Evolutionary conservation across 73 alveolate genomes (phyloP), one percentile per base, ranked within the genome.

Genomic region (Paramecium sonneborni): DNA sequence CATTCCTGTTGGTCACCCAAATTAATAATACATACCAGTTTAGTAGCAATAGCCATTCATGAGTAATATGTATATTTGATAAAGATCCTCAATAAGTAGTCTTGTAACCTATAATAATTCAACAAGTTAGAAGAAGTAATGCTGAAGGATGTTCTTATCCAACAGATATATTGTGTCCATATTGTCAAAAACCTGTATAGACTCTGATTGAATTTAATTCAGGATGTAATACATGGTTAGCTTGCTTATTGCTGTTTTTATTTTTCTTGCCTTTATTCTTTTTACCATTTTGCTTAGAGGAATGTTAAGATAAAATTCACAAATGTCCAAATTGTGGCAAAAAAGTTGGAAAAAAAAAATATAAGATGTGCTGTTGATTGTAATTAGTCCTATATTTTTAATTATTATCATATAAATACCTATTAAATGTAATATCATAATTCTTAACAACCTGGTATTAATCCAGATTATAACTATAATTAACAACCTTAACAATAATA

Each of bases 111-210:
- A n/a, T 62, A 26, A 26, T 62, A 23, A 62, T 62, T 14, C 23
- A 26, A 30, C 20, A 26, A 62, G 62, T 74, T 4, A 39, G 87
- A 74, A 52, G 68, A 18, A n/a, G 68, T 0, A 74, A 34, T 37
- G 90, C 90, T 24, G 90, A 79, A 37, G 90, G 90, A 6, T 46
- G 74, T 79, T 30, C 76, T 18, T 79, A 14, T 44, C 90, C 90
- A 6, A 34, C 72, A 24, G 44, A 43, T 38, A 79, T 79, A 9
- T 23, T 18, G 30, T 79, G 90, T 30, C 76, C 90, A 12, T 79
- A 79, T 79, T 79, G 90, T 44, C 7, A 23, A 46, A 79, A 79
- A 43, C 72, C 44, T 10, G 74, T 79, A 9, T 41, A 44, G 34
- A 79, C 90, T n/a, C 1, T 24, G 3, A 34, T 79, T 23, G 34